Evolutionary conservation across 192 early-diverging fungal species (phyloP), one percentile per base, ranked within the genome.

Genomic region (Linnemannia schmuckeri): DNA sequence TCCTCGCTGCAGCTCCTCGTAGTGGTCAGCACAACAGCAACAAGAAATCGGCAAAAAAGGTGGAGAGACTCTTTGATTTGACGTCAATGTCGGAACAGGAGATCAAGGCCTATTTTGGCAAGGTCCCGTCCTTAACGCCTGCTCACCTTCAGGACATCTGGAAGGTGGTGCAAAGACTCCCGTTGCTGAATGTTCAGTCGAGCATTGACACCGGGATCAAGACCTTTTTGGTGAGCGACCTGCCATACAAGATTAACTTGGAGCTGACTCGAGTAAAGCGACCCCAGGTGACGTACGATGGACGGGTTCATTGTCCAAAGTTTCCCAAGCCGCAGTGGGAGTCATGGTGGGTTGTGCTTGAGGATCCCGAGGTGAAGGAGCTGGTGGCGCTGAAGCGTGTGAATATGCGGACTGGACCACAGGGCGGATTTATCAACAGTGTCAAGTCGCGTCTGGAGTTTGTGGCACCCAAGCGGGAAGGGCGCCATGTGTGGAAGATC

Each of bases 251-350:
- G 47, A 61, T 77, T 7, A 81, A 40, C 2, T 35, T 87, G 75
- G 82, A 81, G 40, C 49, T 83, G 49, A 63, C 73, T 72, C 69
- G 76, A 47, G 52, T 81, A 75, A 15, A 55, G 33, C 55, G 55
- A 42, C 78, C 75, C 10, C 30, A 69, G 33, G 72, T 86, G 17
- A 57, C 42, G 0, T 85, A 93, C 82, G 71, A 86, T 33, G 93
- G 93, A 3, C 93, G 93, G 27, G 93, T 97, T n/a, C 90, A 95
- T 77, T 92, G 96, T 27, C 97, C 97, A 27, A 85, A 91, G 76
- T 99, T 99, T 82, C 96, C 97, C 24, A 98, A 99, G 82, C 89
- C 93, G 10, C 97, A 99, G 85, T 96, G 94, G 85, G 98, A 99
- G 82, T 95, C 96, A 0, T 99, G 97, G 97, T 99, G 96, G 96